Evolutionary conservation across 2,329 filamentous ascomycete species (phyloP), one percentile per base, ranked within the genome.

Genomic region (Penicillium sclerotiorum): DNA sequence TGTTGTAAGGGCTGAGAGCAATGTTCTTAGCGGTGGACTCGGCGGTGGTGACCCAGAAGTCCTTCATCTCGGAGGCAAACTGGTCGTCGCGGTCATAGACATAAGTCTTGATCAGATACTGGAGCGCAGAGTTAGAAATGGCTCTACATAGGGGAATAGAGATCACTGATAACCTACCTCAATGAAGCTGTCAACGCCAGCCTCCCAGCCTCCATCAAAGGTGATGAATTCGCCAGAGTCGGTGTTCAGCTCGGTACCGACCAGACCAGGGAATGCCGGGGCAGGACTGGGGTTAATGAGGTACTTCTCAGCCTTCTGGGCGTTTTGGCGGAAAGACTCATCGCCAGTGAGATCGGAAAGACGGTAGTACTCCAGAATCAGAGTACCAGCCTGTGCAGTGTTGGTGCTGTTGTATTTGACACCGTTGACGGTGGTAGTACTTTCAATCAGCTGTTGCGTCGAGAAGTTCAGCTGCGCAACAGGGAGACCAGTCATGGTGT

Each of bases 31-130:
- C 48, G 17, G 47, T 60, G 1, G 58, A 62, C 30, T 62, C 50
- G 17, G 45, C 55, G 2, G 58, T 50, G 18, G 46, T 45, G 6
- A 62, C 22, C 58, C 59, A 62, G 40, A 59, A 60, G 33, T 62
- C 57, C 33, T 50, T 52, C 38, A 59, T 23, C 8, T 44, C 36
- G 5, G 47, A 41, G 6, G 44, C 37, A 18, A 49, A 45, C 1
- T 35, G 38, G 27, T 56, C 49, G 13, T 53, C 40, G 2, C 47
- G 58, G 13, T 59, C 42, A 41, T 61, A 62, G n/a, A 55, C 37
- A 33, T 59, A 61, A 18, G 50, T 51, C 49, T 62, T 62, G 36
- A 62, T 58, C 9, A 61, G 45, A 20, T 62, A 62, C 53, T 62
- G 37, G 30, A 33, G 5, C 32, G 30, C 25, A 17, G 2, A 15